These are phyloP conservation scores for Avena sativa DNA, from an alignment of 176 grass and related monocot species.

Conservation along the genomic window DNA sequence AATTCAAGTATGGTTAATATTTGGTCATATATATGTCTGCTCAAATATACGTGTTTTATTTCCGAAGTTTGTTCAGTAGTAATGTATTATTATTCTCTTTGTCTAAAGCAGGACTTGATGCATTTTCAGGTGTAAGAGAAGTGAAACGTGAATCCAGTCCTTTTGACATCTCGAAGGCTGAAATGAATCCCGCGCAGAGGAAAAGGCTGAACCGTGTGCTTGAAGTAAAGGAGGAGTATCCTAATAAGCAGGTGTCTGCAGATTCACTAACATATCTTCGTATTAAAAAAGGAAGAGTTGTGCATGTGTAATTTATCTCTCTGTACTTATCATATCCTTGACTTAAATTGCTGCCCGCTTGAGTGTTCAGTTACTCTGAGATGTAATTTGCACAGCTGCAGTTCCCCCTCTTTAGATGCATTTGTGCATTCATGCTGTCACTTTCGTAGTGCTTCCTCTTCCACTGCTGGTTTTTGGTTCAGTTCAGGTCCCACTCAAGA, in stretches of 20 bases:
- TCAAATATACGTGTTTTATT: not conserved
- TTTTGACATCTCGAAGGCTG: slow-evolving; percentile 21
- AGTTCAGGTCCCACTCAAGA: not conserved
- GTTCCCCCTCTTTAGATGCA: not conserved
- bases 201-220: slow-evolving; percentile 54
- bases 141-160: slow-evolving; percentile 39
- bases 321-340: not conserved
- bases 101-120: not conserved
- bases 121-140: slow-evolving; percentile 43
- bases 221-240: slow-evolving; percentile 35
- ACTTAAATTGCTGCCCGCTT: slow-evolving; percentile 13
- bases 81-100: not conserved
- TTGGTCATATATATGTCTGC: not conserved
- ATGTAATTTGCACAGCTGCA: slow-evolving; percentile 19
- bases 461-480: not conserved
- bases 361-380: not conserved
- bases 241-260: slow-evolving; percentile 41
- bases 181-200: slow-evolving; percentile 38
- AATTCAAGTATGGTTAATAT: not conserved
- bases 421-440: not conserved
- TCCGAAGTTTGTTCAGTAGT: not conserved
- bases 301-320: slow-evolving; percentile 12
- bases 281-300: not conserved
- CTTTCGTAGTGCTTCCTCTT: not conserved
- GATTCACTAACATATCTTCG: slow-evolving; percentile 16